A percentile compares a stretch with the other conserved stretches of the same genome.
phyloP scores from a whole-genome alignment of 2,329 filamentous ascomycete species.

The Coniochaeta hoffmannii region DNA sequence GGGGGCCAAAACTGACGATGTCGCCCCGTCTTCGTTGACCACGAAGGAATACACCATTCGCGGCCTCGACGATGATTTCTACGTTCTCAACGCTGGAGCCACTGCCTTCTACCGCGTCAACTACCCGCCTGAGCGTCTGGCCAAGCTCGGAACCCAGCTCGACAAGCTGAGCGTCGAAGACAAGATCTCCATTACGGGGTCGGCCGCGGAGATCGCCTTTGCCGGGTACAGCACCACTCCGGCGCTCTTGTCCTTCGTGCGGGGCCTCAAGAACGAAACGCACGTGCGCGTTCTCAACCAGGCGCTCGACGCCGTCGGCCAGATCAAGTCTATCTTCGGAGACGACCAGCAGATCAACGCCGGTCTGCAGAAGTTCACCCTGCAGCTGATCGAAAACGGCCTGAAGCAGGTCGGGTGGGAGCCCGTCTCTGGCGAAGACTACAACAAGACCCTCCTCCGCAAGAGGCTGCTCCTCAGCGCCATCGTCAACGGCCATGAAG shows the following conservation, averaged over 20 bases:
- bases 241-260: conserved; percentile 72
- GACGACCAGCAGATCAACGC: conserved; percentile 64
- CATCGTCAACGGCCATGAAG: conserved; percentile 67
- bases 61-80: conserved; percentile 72
- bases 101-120: conserved; percentile 89
- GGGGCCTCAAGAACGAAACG: conserved; percentile 74
- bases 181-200: conserved; percentile 87
- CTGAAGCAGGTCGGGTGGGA: conserved; percentile 82
- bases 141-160: conserved; percentile 70
- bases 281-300: conserved; percentile 89
- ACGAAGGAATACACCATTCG: conserved; percentile 70
- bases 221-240: conserved; percentile 79
- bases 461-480: conserved; percentile 73
- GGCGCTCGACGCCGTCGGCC: conserved; percentile 67
- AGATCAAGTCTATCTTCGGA: conserved; percentile 78
- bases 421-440: conserved; percentile 69
- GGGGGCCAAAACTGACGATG: conserved; percentile 47
- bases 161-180: conserved; percentile 74
- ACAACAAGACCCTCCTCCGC: conserved; percentile 73
- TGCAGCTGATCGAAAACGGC: conserved; percentile 68
- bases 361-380: conserved; percentile 69
- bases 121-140: conserved; percentile 77
- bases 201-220: conserved; percentile 81
- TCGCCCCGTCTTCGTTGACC: conserved; percentile 61
- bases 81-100: conserved; percentile 87